A percentile compares a stretch with the other conserved stretches of the same genome.
phyloP scores from a whole-genome alignment of 495 filamentous ascomycete species.

The Evernia prunastri region DNA sequence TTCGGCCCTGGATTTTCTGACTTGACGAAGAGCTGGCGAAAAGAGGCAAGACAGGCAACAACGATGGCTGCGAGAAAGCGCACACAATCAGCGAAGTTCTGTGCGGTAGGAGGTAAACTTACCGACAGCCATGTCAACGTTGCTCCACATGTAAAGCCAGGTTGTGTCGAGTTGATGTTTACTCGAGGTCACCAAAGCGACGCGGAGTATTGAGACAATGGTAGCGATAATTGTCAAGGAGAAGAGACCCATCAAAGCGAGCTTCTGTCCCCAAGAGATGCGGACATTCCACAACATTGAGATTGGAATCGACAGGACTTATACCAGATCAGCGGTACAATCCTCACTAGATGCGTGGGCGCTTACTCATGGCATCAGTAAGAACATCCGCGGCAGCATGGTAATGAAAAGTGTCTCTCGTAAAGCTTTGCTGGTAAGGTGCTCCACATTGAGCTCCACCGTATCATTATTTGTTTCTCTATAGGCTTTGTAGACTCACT shows the following conservation, averaged over 20 bases:
- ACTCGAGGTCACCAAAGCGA: constrained; percentile 21
- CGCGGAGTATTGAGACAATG: constrained; percentile 27
- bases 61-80: constrained; percentile 8
- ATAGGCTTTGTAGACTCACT: neutral
- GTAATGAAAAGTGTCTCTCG: neutral
- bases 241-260: constrained; percentile 27
- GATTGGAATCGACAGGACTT: constrained; percentile 19
- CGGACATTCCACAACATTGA: constrained; percentile 26
- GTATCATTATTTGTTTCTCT: neutral
- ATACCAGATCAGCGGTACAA: neutral
- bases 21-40: constrained; percentile 19
- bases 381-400: constrained; percentile 1
- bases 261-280: constrained; percentile 25
- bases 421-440: neutral
- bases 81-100: neutral
- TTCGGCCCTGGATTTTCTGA: neutral
- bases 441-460: neutral
- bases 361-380: constrained; percentile 3
- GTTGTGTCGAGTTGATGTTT: constrained; percentile 23
- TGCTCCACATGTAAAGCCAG: constrained; percentile 32
- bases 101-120: neutral
- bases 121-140: constrained; percentile 29
- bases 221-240: constrained; percentile 28
- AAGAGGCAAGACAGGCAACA: constrained; percentile 18
- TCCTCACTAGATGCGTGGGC: neutral